phyloP scores from a whole-genome alignment of 805 yeast genomes.

The Candida tallmaniae region DNA sequence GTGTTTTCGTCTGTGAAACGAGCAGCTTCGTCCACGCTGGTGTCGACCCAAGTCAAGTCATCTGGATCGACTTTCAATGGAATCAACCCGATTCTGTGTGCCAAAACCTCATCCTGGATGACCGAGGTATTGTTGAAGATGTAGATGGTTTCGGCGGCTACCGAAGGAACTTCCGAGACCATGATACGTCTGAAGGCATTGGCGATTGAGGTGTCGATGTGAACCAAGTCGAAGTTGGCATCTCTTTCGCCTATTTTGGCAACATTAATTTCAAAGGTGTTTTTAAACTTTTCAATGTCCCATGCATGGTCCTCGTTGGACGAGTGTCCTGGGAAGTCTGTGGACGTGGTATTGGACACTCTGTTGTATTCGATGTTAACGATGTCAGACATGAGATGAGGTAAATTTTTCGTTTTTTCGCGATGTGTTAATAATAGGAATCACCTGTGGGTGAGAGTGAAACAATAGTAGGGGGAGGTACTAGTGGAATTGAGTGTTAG shows the following conservation, averaged over 20 bases:
- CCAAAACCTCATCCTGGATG: conserved; percentile 93
- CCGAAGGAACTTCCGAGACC: conserved; percentile 95
- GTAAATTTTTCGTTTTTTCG: not conserved
- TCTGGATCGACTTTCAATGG: conserved; percentile 94
- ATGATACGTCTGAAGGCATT: conserved; percentile 96
- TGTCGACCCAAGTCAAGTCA: conserved; percentile 76
- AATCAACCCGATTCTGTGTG: conserved; percentile 90
- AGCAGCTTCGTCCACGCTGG: conserved; percentile 53
- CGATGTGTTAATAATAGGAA: too few relatives aligned
- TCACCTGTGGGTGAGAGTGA: too few relatives aligned
- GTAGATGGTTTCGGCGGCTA: conserved; percentile 90
- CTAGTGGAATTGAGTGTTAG: too few relatives aligned
- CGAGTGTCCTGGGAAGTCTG: conserved; percentile 88
- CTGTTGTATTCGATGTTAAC: conserved; percentile 88
- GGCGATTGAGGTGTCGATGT: conserved; percentile 87
- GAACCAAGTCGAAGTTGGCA: conserved; percentile 82
- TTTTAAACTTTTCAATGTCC: conserved; percentile 77
- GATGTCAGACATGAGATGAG: conserved; percentile 26
- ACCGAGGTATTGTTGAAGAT: conserved; percentile 94
- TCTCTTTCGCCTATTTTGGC: conserved; percentile 59
- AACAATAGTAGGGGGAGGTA: too few relatives aligned
- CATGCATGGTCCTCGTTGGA: conserved; percentile 58
- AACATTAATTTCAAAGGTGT: conserved; percentile 62
- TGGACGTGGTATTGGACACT: conserved; percentile 82
- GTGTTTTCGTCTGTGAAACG: conserved; percentile 86